Evolutionary conservation across 441 rosid species (phyloP), one percentile per base, ranked within the genome.

Genomic region (Biscutella laevigata): DNA sequence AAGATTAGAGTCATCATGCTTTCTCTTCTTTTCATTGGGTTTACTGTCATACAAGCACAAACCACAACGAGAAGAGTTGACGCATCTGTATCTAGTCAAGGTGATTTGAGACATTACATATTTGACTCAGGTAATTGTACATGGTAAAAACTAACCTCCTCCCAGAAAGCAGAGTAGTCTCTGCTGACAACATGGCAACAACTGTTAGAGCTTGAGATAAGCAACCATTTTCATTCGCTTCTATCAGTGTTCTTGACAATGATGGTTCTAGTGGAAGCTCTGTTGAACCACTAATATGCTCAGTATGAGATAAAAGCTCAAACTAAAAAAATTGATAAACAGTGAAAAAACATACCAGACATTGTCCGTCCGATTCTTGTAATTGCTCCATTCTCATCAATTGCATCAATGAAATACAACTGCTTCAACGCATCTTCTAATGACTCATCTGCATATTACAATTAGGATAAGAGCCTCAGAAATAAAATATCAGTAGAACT

Each of bases 181-280:
- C 95, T 28, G 88, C 95, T 24, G 99, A 92, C 66, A 92, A 62
- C 97, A 92, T 88, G 39, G 97, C 88, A 70, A 77, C 97, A 53
- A 92, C 78, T 14, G 97, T 82, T 71, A 92, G 69, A 63, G 95
- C 97, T 74, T 88, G 88, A 61, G 95, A 74, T 67, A 92, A 73
- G 81, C 92, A 84, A 58, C 84, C 95, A 64, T 54, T 67, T 63
- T 81, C 88, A 61, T 82, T 84, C 47, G 99, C 97, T 75, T 88
- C 95, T 51, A 86, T 74, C 66, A 92, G 74, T 57, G 88, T 88
- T 83, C 97, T 81, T 57, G 99, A 83, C 62, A 88, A 81, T 29
- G 99, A 88, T 42, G 97, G 99, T 73, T 88, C 97, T 49, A 92
- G 68, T 15, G 98, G 98, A 74, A 88, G 94, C 61, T 86, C 96